Evolutionary conservation across 371 early-diverging fungal species (phyloP).

Genomic region (Umbelopsis sp.): DNA sequence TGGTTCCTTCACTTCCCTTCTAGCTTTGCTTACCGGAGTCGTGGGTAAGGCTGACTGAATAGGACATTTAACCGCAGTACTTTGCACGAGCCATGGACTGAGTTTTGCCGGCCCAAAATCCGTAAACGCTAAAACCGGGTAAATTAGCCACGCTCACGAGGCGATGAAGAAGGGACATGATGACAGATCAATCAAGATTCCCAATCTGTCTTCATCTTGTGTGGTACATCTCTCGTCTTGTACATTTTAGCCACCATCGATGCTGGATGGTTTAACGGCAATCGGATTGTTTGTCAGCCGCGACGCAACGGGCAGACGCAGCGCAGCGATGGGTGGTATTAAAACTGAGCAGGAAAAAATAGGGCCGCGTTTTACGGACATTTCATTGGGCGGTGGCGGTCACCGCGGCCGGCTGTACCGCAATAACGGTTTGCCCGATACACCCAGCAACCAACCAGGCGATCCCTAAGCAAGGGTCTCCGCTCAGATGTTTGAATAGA

Average conservation of each 20-base stretch:
- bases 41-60: too few species aligned
- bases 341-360: background rate
- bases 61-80: background rate
- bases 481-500: background rate
- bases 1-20: too few species aligned
- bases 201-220: too few species aligned
- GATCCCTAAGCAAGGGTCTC: background rate
- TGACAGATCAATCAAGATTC: too few species aligned
- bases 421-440: slow-evolving; percentile 11
- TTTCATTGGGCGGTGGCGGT: slow-evolving; percentile 10
- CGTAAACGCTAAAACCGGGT: background rate
- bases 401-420: slow-evolving; percentile 12
- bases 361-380: background rate
- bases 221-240: too few species aligned
- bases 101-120: background rate
- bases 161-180: too few species aligned
- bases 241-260: too few species aligned
- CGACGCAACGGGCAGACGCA: background rate
- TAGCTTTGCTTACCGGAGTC: too few species aligned
- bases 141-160: background rate
- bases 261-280: too few species aligned
- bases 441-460: background rate
- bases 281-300: background rate
- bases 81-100: slow-evolving; percentile 3
- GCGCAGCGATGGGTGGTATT: background rate